These are phyloP conservation scores for Beauveria asiatica DNA, from an alignment of 2,329 filamentous ascomycete species.

Conservation along the genomic window DNA sequence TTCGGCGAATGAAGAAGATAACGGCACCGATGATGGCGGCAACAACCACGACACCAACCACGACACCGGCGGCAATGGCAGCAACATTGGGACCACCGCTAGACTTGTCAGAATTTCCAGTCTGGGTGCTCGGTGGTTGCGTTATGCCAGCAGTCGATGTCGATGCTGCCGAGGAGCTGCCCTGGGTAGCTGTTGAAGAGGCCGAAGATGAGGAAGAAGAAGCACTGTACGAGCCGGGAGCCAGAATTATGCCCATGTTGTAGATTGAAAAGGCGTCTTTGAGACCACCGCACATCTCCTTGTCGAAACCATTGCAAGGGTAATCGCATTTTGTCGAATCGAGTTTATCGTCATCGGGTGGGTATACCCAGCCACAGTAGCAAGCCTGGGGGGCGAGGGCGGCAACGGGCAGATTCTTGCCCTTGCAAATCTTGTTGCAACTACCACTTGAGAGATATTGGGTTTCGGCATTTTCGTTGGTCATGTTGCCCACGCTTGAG, in stretches of 20 bases:
- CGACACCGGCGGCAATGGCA: slow-evolving; percentile 79
- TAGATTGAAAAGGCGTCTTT: slow-evolving; percentile 34
- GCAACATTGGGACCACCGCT: slow-evolving; percentile 55
- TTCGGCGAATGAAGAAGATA: slow-evolving; percentile 68
- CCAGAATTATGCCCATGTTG: slow-evolving; percentile 40
- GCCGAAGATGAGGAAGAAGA: slow-evolving; percentile 17
- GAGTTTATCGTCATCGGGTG: slow-evolving; percentile 45
- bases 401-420: slow-evolving; percentile 45
- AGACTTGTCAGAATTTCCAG: background rate
- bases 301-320: slow-evolving; percentile 53
- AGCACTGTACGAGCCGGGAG: slow-evolving; percentile 26
- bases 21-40: slow-evolving; percentile 57
- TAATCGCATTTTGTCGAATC: slow-evolving; percentile 54
- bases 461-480: slow-evolving; percentile 15
- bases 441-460: slow-evolving; percentile 27
- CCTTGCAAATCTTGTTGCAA: slow-evolving; percentile 33
- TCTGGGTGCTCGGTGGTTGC: slow-evolving; percentile 14
- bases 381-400: slow-evolving; percentile 57
- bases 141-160: slow-evolving; percentile 18
- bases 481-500: slow-evolving; percentile 33
- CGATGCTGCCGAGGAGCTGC: slow-evolving; percentile 15
- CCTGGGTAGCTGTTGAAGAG: slow-evolving; percentile 18
- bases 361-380: slow-evolving; percentile 64
- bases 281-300: slow-evolving; percentile 50
- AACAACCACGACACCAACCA: slow-evolving; percentile 69